Evolutionary conservation across 305 asterid genomes (phyloP), one percentile per base, ranked within the genome.

Genomic region (Vinca major): DNA sequence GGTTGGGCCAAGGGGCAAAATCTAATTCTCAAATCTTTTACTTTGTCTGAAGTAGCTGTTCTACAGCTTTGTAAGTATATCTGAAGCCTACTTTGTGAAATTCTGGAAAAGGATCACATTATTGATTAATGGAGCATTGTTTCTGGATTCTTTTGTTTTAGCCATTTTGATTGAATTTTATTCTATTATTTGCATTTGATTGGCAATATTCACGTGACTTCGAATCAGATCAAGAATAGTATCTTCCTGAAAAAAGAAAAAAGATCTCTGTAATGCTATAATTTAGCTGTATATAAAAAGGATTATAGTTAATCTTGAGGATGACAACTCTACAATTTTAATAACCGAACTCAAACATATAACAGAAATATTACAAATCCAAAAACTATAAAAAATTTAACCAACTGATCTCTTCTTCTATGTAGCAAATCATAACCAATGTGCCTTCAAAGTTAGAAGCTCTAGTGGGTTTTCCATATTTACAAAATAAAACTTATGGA

Each of bases 1-100:
- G 76, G 82, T 50, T 6, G 99, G 97, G 8, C 99, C 97, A 0
- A 87, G 94, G 44, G 96, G 89, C 55, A 93, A 89, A 77, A 86
- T 93, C 82, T 92, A 26, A 26, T 26, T 26, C 33, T 26, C 33
- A 52, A 36, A 44, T 66, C 58, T 63, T 74, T 56, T n/a, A 10
- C 26, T 80, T 75, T 69, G 71, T 64, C 71, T 68, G 54, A 80
- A 83, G 71, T 77, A 62, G 74, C 81, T 68, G 73, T 77, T 71
- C 73, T 7, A 41, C 78, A 79, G 80, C 75, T 76, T 87, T 26
- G 91, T 78, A 86, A 81, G 90, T 86, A 82, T 76, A 68, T 69
- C 63, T 70, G 72, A 77, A 71, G 70, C 77, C 82, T 65, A 67
- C 67, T 50, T 50, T 26, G 48, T 19, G 54, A 52, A 45, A 47